These are phyloP conservation scores for Chytridium lagenaria DNA, from an alignment of 371 early-diverging fungal genomes.

Conservation along the genomic window DNA sequence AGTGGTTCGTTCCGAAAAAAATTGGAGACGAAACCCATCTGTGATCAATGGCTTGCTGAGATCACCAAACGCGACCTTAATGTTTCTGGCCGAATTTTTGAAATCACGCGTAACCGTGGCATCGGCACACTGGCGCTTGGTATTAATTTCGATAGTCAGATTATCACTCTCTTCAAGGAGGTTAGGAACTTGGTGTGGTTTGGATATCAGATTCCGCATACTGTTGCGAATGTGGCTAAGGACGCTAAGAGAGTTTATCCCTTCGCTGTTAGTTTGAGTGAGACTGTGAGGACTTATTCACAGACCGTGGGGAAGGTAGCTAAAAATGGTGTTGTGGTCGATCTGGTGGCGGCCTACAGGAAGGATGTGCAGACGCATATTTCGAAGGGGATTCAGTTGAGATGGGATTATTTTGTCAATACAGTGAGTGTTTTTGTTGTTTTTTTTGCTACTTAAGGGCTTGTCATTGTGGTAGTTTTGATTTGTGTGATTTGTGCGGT, in stretches of 20 bases:
- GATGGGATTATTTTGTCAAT: constrained; percentile 97
- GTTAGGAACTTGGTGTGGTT: constrained; percentile 94
- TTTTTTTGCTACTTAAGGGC: too few relatives aligned
- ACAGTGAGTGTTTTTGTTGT: constrained; percentile 61
- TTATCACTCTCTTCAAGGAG: constrained; percentile 97
- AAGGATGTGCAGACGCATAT: constrained; percentile 92
- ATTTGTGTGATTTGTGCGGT: too few relatives aligned
- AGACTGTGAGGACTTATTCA: constrained; percentile 91
- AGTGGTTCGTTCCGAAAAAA: constrained; percentile 91
- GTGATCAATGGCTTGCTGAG: constrained; percentile 90
- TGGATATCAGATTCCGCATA: constrained; percentile 90
- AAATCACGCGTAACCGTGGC: constrained; percentile 85
- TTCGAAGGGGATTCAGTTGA: constrained; percentile 78
- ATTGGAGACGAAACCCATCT: constrained; percentile 87
- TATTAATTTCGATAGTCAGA: constrained; percentile 93
- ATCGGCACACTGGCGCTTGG: constrained; percentile 74
- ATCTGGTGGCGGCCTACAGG: constrained; percentile 88
- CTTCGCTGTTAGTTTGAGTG: constrained; percentile 94
- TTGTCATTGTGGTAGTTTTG: too few relatives aligned
- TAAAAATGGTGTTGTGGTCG: constrained; percentile 74
- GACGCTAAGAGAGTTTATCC: constrained; percentile 98
- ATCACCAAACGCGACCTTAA: constrained; percentile 84
- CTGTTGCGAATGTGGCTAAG: constrained; percentile 91
- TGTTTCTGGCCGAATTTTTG: constrained; percentile 91
- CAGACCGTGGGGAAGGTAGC: constrained; percentile 83